Evolutionary conservation across 352 stramenopile species (phyloP), one percentile per base, ranked within the genome.

Genomic region (Globisporangium sylvaticum): DNA sequence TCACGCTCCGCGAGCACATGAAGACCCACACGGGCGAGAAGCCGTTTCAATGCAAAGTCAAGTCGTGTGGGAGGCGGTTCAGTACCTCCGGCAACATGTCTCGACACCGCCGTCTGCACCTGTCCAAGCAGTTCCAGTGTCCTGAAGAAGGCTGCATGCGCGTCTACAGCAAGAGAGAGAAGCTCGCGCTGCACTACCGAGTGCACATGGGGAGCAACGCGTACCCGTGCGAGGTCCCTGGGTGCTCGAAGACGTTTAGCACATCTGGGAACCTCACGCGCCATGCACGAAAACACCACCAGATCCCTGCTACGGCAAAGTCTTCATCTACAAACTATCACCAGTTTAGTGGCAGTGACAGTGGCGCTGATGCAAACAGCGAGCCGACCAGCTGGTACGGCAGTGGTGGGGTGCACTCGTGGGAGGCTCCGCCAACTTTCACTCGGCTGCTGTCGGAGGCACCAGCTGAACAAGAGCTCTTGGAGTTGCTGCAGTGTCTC

Each of bases 1-100:
- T 88, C 64, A 90, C 83, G 42, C 70, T 89, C 59, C 85, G 77
- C 56, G 81, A 90, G 57, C 84, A 92, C 66, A 78, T 89, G 60
- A 91, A 91, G 75, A 92, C 83, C 48, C 84, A 92, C 76, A 91
- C 83, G 58, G 84, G 84, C 18, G 83, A 91, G 70, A 81, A 89
- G 65, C 83, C 85, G 4, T 37, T 39, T 27, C 12, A 24, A 10
- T 58, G 53, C 25, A 3, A n/a, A 12, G 15, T 58, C 25, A 20
- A 39, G 14, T 39, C 22, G 24, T 58, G 53, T 25, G 53, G 53
- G 4, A 58, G 37, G 27, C 25, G 53, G 25, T 42, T 58, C 27
- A 39, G 9, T 8, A 58, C 53, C 25, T 37, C 53, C 10, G 53
- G 53, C 7, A 58, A 58, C 53, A 14, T 58, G 53, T 58, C 27